Conservation (phyloP, 2,329 filamentous ascomycete species). For the Claviceps sp. region DNA sequence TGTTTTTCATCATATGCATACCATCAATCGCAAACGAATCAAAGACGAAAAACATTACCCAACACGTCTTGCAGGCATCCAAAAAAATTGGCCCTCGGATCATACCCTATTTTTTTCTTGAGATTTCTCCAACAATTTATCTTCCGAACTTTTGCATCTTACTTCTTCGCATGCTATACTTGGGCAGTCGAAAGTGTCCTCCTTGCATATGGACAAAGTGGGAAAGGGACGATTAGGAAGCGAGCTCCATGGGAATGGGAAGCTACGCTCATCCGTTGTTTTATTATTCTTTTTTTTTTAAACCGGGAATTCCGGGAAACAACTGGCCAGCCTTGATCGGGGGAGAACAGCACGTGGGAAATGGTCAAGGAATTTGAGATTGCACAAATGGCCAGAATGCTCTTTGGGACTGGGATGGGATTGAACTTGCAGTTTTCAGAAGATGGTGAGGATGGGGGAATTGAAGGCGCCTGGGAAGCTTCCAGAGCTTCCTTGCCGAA, state of each 20-base stretch:
- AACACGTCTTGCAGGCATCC: slow-evolving; percentile 24
- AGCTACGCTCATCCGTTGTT: neutral
- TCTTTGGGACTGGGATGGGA: neutral
- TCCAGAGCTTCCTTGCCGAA: neutral
- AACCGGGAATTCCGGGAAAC: slow-evolving; percentile 14
- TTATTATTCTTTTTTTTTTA: slow-evolving; percentile 9
- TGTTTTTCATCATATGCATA: neutral
- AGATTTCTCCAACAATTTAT: slow-evolving; percentile 12
- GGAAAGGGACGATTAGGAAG: slow-evolving; percentile 7
- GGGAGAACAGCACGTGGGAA: neutral
- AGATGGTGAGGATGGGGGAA: neutral
- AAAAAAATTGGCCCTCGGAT: slow-evolving; percentile 24
- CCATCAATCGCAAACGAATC: slow-evolving; percentile 8
- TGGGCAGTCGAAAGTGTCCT: slow-evolving; percentile 6
- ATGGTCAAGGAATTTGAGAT: slow-evolving; percentile 17
- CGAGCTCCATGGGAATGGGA: neutral
- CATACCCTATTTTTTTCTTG: slow-evolving; percentile 20
- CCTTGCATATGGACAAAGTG: slow-evolving; percentile 7
- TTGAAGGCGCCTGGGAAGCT: neutral
- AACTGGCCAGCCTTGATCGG: slow-evolving; percentile 15
- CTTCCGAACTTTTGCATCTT: slow-evolving; percentile 8
- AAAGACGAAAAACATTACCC: slow-evolving; percentile 13
- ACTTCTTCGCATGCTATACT: slow-evolving; percentile 13
- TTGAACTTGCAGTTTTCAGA: neutral
- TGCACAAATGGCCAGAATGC: slow-evolving; percentile 15